Percentiles rank a stretch among this genome's conserved stretches.
These are phyloP conservation scores for Xylaria curta DNA, from an alignment of 495 filamentous ascomycete species.

Conservation along the genomic window DNA sequence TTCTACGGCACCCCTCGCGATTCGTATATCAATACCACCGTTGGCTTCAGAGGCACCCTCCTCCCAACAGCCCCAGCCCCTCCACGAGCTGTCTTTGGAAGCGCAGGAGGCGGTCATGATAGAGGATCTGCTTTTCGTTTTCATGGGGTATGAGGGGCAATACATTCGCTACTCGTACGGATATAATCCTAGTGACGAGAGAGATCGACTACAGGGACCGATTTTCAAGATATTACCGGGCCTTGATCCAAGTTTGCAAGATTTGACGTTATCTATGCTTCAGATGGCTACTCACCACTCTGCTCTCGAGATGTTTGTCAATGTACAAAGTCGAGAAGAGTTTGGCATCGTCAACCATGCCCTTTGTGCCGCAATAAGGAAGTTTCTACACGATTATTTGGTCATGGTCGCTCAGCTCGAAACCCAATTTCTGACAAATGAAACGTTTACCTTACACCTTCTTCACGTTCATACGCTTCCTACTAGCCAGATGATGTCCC, in stretches of 20 bases:
- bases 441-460: constrained; percentile 87
- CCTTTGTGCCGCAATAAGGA: constrained; percentile 89
- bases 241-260: constrained; percentile 87
- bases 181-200: constrained; percentile 84
- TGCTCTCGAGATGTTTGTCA: constrained; percentile 89
- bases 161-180: constrained; percentile 85
- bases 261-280: constrained; percentile 85
- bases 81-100: constrained; percentile 75
- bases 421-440: constrained; percentile 84
- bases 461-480: constrained; percentile 90
- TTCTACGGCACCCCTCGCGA: constrained; percentile 86
- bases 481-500: constrained; percentile 85
- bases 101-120: constrained; percentile 84
- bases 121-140: constrained; percentile 90
- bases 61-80: constrained; percentile 70
- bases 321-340: constrained; percentile 90
- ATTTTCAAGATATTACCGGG: constrained; percentile 79
- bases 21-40: constrained; percentile 84
- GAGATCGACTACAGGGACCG: constrained; percentile 83
- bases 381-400: constrained; percentile 89
- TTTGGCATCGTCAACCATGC: constrained; percentile 97
- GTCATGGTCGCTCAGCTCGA: constrained; percentile 92
- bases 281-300: constrained; percentile 95
- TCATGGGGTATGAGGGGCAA: constrained; percentile 98
- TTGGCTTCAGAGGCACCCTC: constrained; percentile 74